Base-by-base conservation (phyloP, 352 stramenopile species). In the Phytophthora palmivora region DNA sequence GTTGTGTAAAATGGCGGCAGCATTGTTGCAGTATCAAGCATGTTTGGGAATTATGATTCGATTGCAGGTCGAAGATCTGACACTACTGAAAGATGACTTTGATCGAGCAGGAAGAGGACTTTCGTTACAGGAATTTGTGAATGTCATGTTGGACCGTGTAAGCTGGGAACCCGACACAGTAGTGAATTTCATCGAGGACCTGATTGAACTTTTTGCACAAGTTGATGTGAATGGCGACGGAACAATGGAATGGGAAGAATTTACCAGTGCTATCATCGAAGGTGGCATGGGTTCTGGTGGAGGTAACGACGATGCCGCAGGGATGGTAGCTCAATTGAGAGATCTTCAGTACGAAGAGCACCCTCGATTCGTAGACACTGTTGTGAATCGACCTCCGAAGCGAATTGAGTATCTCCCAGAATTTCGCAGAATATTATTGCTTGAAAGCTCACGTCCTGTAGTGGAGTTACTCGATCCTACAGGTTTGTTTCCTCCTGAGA, bases 171-270 rank as follows among this genome's bases (percentile, higher is more conserved):
- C 59, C 0, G 67, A 70, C 15, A 91, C 57, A 34, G 82, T 82
- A 33, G 66, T 91, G 14, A 49, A 58, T 12, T 88, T 94, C 36
- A 83, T 94, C 32, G 58, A 90, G 33, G 83, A 94, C 47, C 70
- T 94, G n/a, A 51, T 90, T 6, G 85, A 94, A 60, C 69, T 94
- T 1, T 94, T 92, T 30, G 76, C 74, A 6, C 81, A 92, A 42
- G 81, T 94, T 22, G 85, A 91, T 42, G 83, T 91, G 50, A 92
- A 92, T 24, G 82, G 82, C 10, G 82, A 92, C 58, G 85, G 85
- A 19, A 78, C 76, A 9, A 94, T 92, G 85, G 79, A 88, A 46
- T 94, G 85, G 85, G 85, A 94, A 24, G 85, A 94, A 59, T 94
- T 94, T 45, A 94, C 85, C 28, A 88, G 76, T 22, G 82, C 83